phyloP scores from a whole-genome alignment of 768 basidiomycete species.

The Rickenella mellea region DNA sequence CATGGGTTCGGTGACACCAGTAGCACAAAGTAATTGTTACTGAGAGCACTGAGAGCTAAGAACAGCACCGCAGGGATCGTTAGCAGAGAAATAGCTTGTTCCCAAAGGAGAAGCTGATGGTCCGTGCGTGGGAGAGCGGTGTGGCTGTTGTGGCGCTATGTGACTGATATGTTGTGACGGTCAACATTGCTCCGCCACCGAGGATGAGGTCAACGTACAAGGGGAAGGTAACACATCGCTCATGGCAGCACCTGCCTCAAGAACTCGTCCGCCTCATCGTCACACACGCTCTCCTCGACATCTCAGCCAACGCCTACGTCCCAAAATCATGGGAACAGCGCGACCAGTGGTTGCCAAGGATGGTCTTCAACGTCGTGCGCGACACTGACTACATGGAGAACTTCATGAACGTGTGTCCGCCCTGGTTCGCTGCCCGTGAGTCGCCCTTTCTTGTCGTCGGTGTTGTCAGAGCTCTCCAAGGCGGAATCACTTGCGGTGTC shows the following conservation, averaged over 20 bases:
- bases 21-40: too few relatives aligned
- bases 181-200: constrained; percentile 16
- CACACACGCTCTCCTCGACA: constrained; percentile 48
- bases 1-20: too few relatives aligned
- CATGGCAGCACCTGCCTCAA: constrained; percentile 52
- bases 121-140: constrained; percentile 17
- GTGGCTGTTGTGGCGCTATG: constrained; percentile 1
- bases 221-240: constrained; percentile 46
- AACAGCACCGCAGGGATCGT: too few relatives aligned
- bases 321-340: constrained; percentile 40
- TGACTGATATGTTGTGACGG: constrained; percentile 7
- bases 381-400: constrained; percentile 52
- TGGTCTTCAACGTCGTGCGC: constrained; percentile 54
- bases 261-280: constrained; percentile 55
- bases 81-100: too few relatives aligned
- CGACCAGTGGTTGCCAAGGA: constrained; percentile 50
- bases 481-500: too few relatives aligned
- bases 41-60: too few relatives aligned
- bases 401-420: constrained; percentile 52
- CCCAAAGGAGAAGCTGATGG: constrained; percentile 10
- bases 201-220: constrained; percentile 31
- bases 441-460: constrained; percentile 11
- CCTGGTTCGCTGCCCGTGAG: constrained; percentile 55
- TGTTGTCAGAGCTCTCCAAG: constrained; percentile 10
- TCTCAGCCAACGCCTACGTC: constrained; percentile 30